Base-by-base conservation (phyloP, 352 stramenopile genomes). In the Pythium utonaiense region DNA sequence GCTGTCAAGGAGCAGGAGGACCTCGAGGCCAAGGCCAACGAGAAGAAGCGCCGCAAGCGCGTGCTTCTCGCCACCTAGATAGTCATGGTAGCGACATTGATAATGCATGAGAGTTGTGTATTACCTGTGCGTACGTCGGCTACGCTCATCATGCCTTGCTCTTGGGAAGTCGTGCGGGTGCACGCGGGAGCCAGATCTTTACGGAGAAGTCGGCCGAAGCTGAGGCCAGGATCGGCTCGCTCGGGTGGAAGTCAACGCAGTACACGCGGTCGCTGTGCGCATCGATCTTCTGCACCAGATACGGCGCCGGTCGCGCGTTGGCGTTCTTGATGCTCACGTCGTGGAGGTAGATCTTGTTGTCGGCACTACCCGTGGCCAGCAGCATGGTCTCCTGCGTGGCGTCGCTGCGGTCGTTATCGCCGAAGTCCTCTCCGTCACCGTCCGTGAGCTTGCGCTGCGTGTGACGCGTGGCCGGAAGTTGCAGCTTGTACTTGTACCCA, bases 1-100 rank as follows among this genome's bases (percentile, higher is more conserved):
- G 71, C 92, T 7, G 75, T 96, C 31, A 97, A 97, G 67, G 80
- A 94, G 70, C 77, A 92, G 57, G 88, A 98, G 66, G 89, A 98
- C 64, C 73, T 76, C 9, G 86, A 91, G 59, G 83, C 80, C 38
- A 77, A 88, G 52, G 66, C 73, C 12, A 87, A 85, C 42, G 78
- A 87, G 55, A 90, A 89, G 65, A 87, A 86, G 31, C 75, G 79
- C 28, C 74, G 82, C 36, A 89, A 89, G 68, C 74, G 75, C 27
- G 68, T 84, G 30, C 58, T 91, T 41, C 62, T 91, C 33, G 78
- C 73, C 14, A 69, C 64, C 24, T 83, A 61, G 65, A 38, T 30
- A 60, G 31, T 8, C 14, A 41, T 16, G 34, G 10, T 5, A 21
- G 14, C 13, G 16, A 14, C 59, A 30, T 56, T 53, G 6, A 40